Percentiles rank a stretch among this genome's conserved stretches.
These are phyloP conservation scores for Argentina anserina DNA, from an alignment of 306 rosid species.

Conservation along the genomic window DNA sequence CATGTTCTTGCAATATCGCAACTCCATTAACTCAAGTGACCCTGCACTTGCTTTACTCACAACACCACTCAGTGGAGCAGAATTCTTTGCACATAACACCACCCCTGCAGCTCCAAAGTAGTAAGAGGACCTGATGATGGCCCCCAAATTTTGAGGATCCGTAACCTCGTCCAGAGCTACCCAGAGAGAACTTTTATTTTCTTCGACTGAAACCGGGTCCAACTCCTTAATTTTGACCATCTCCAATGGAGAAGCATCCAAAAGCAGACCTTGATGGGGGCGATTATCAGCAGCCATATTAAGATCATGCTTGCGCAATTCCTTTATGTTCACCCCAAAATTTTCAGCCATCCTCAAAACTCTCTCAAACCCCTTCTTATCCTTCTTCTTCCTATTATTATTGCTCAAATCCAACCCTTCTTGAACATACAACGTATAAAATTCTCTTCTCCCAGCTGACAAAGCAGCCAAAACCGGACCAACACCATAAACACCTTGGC, in stretches of 20 bases:
- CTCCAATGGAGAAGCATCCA: conserved; percentile 88
- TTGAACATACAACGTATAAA: conserved; percentile 75
- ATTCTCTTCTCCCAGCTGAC: conserved; percentile 87
- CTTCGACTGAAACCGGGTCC: conserved; percentile 61
- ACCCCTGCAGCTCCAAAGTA: conserved; percentile 90
- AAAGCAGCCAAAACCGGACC: conserved; percentile 96
- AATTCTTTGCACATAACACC: conserved; percentile 86
- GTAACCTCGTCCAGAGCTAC: conserved; percentile 93
- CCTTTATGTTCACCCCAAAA: conserved; percentile 54
- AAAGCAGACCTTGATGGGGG: conserved; percentile 89
- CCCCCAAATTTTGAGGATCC: conserved; percentile 94
- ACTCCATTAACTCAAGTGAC: conserved; percentile 83
- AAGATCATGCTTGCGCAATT: conserved; percentile 82
- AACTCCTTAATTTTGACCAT: conserved; percentile 74
- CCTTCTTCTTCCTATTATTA: conserved; percentile 90
- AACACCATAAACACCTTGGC: conserved; percentile 87
- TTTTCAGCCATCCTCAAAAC: conserved; percentile 71
- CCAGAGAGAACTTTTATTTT: conserved; percentile 75
- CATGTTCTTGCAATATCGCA: conserved; percentile 89
- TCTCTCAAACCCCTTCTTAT: conserved; percentile 88
- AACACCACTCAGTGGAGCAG: conserved; percentile 87
- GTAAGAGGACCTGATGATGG: conserved; percentile 84
- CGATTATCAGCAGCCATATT: conserved; percentile 93
- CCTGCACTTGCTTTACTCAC: conserved; percentile 99
- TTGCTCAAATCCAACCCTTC: conserved; percentile 84